Evolutionary conservation across 805 yeast genomes (phyloP).

Genomic region (Hanseniaspora singularis): DNA sequence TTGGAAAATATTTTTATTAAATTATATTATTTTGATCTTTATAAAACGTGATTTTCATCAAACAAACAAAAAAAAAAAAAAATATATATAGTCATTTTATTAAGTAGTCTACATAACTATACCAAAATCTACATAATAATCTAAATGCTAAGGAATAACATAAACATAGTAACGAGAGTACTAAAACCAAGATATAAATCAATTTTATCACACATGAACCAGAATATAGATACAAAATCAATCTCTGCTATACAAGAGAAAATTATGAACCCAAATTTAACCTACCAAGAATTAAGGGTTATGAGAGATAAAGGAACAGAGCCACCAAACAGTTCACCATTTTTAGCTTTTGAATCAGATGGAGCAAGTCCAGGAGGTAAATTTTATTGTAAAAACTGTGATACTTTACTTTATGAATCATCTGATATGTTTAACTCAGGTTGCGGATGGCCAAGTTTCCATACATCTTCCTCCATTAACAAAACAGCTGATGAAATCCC

Average conservation of each 20-base stretch:
- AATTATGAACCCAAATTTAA: slow-evolving; percentile 48
- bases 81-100: no score
- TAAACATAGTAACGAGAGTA: no score
- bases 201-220: background rate
- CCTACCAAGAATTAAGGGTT: slow-evolving; percentile 68
- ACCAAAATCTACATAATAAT: no score
- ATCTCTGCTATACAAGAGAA: slow-evolving; percentile 4
- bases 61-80: no score
- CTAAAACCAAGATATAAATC: background rate
- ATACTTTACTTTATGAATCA: slow-evolving; percentile 64
- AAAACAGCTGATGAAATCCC: slow-evolving; percentile 30
- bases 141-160: no score
- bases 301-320: slow-evolving; percentile 52
- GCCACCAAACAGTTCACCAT: slow-evolving; percentile 31
- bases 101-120: no score
- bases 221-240: no score
- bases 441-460: slow-evolving; percentile 98
- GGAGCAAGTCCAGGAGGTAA: slow-evolving; percentile 49
- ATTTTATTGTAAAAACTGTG: slow-evolving; percentile 80
- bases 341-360: slow-evolving; percentile 16
- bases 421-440: slow-evolving; percentile 75
- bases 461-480: slow-evolving; percentile 46
- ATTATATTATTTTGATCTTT: no score
- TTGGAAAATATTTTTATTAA: no score
- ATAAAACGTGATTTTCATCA: no score